phyloP scores from a whole-genome alignment of 768 basidiomycete genomes.

The Jaapia argillacea region DNA sequence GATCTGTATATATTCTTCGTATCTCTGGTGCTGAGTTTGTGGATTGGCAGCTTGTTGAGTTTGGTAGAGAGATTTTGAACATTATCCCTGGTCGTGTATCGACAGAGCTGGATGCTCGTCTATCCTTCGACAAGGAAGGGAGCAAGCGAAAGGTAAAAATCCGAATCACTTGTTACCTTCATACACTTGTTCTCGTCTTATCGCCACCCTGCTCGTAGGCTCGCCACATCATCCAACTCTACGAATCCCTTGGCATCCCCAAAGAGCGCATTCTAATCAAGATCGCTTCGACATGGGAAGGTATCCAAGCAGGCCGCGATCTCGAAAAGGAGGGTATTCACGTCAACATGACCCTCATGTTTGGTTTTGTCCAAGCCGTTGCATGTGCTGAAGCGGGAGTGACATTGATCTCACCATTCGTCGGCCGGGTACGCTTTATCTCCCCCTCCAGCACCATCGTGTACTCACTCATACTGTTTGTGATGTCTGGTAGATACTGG shows the following conservation, averaged over 20 bases:
- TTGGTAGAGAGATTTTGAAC: conserved; percentile 40
- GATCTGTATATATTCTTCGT: too few species aligned
- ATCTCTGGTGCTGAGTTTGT: too few species aligned
- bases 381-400: conserved; percentile 44
- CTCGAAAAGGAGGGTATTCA: conserved; percentile 39
- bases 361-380: conserved; percentile 46
- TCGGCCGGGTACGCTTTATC: conserved; percentile 23
- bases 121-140: conserved; percentile 37
- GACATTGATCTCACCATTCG: conserved; percentile 47
- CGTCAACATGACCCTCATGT: conserved; percentile 46
- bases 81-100: conserved; percentile 45
- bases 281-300: conserved; percentile 46
- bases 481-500: conserved; percentile 28
- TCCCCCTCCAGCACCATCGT: too few species aligned
- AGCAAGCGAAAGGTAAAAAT: conserved; percentile 25
- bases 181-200: too few species aligned
- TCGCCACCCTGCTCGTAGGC: too few species aligned
- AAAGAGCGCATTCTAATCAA: conserved; percentile 45
- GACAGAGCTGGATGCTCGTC: conserved; percentile 42
- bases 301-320: conserved; percentile 42
- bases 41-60: conserved; percentile 38
- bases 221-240: conserved; percentile 31
- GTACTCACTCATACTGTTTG: too few species aligned
- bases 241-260: conserved; percentile 34
- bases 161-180: too few species aligned